Evolutionary conservation across 192 early-diverging fungal species (phyloP), one percentile per base, ranked within the genome.

Genomic region (Dimargaris xerosporica): DNA sequence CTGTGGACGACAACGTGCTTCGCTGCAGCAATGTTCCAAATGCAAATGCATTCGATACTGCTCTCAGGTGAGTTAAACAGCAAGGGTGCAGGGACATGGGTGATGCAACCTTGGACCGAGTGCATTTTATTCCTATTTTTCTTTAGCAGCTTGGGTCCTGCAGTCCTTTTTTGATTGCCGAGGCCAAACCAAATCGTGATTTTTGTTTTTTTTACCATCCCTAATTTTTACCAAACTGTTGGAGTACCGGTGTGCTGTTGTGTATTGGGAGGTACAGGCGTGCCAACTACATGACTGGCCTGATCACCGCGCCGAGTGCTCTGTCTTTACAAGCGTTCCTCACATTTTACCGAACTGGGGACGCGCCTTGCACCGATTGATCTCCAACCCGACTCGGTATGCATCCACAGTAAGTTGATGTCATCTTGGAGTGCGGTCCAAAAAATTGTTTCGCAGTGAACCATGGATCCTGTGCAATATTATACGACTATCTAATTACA

Each of bases 211-310:
- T 39, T 39, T 39, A 7, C 34, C 34, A 39, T 39, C 34, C 3
- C 34, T 39, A 39, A 39, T 39, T 7, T 39, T 7, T 7, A 7
- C 7, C 34, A 39, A 39, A 7, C 34, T 39, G 34, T 39, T 2
- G 34, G 3, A 39, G 7, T 39, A 39, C 3, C 34, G 7, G 50
- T n/a, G 50, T 52, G 28, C 21, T 9, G 28, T 11, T 11, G 23
- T 11, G 11, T 11, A 19, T 56, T 56, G 11, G 23, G 11, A 10
- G 4, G 17, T 34, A 11, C 54, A 30, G 34, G 15, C 9, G 1
- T 56, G 54, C 30, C 54, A 56, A 17, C 30, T 34, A 9, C 28
- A 56, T 12, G 54, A 56, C 30, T 56, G 54, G 54, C 28, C 54
- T n/a, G 30, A 34, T 19, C 54, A 56, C 34, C 54, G 54, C 19